These are phyloP conservation scores for Cercis canadensis DNA, from an alignment of 306 rosid genomes.

Conservation along the genomic window DNA sequence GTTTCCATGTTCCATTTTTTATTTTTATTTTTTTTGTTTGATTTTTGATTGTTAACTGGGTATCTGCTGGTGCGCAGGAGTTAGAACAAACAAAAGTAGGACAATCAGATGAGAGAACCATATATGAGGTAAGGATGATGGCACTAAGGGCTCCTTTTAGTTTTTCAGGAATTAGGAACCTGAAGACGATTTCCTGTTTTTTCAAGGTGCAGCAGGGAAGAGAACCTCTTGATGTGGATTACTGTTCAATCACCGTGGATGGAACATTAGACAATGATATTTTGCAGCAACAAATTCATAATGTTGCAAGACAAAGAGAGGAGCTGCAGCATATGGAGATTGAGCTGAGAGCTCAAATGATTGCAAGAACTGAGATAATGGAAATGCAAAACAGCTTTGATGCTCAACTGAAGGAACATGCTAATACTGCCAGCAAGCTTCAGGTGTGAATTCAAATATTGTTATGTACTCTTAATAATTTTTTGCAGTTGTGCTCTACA, in stretches of 20 bases:
- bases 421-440: constrained; percentile 63
- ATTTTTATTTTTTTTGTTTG: background rate
- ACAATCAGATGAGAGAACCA: constrained; percentile 90
- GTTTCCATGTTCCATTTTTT: background rate
- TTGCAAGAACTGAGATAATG: constrained; percentile 85
- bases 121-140: constrained; percentile 83
- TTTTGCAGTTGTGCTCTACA: background rate
- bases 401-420: constrained; percentile 84
- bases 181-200: constrained; percentile 55
- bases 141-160: constrained; percentile 30
- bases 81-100: constrained; percentile 67
- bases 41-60: constrained; percentile 31
- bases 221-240: constrained; percentile 87
- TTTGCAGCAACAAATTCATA: constrained; percentile 72
- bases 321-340: constrained; percentile 79
- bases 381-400: constrained; percentile 72
- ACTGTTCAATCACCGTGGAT: constrained; percentile 82
- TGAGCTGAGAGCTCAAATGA: constrained; percentile 79
- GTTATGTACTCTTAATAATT: background rate
- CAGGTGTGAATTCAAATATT: constrained; percentile 60
- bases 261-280: constrained; percentile 69
- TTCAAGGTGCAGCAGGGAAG: constrained; percentile 98
- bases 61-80: constrained; percentile 56
- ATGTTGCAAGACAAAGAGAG: constrained; percentile 76
- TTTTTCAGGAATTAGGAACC: constrained; percentile 42